Conservation (phyloP, 495 filamentous ascomycete species). For the Penicillium paxilli region DNA sequence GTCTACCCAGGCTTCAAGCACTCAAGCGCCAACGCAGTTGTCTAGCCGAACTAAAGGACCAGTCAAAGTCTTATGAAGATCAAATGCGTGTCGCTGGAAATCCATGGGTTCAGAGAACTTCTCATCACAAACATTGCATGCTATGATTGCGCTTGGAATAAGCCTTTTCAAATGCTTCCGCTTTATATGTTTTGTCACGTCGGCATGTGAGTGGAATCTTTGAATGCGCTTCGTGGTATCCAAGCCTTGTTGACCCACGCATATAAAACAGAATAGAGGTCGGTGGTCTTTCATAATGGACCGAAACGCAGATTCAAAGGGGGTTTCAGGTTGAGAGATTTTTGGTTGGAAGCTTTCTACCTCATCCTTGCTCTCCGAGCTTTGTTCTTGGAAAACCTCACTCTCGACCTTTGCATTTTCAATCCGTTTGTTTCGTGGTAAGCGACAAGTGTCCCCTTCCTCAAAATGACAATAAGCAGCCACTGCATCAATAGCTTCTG, state of each 20-base stretch:
- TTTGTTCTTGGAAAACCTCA: too few relatives aligned
- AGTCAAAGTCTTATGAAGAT: slow-evolving; percentile 22
- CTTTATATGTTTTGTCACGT: slow-evolving; percentile 45
- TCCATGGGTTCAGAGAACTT: slow-evolving; percentile 18
- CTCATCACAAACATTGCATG: slow-evolving; percentile 20
- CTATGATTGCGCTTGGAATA: slow-evolving; percentile 8
- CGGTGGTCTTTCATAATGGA: slow-evolving; percentile 29
- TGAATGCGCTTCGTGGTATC: slow-evolving; percentile 26
- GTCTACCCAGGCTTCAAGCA: not conserved
- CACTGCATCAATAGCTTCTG: slow-evolving; percentile 32
- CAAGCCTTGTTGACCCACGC: slow-evolving; percentile 31
- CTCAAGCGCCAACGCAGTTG: not conserved
- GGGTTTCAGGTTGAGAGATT: slow-evolving; percentile 1
- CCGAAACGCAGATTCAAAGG: slow-evolving; percentile 23
- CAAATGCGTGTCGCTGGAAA: slow-evolving; percentile 19
- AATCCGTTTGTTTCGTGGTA: slow-evolving; percentile 21
- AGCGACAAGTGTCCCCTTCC: slow-evolving; percentile 25
- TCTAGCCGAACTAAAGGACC: slow-evolving; percentile 4
- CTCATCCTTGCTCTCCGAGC: not conserved
- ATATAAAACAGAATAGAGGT: slow-evolving; percentile 41
- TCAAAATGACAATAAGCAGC: slow-evolving; percentile 34
- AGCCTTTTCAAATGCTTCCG: slow-evolving; percentile 36
- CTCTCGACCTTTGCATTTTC: too few relatives aligned
- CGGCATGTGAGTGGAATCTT: slow-evolving; percentile 29
- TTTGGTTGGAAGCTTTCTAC: not conserved